A percentile compares a stretch with the other conserved stretches of the same genome.
phyloP scores from a whole-genome alignment of 1,284 basidiomycete genomes.

The Agaricales sp. region DNA sequence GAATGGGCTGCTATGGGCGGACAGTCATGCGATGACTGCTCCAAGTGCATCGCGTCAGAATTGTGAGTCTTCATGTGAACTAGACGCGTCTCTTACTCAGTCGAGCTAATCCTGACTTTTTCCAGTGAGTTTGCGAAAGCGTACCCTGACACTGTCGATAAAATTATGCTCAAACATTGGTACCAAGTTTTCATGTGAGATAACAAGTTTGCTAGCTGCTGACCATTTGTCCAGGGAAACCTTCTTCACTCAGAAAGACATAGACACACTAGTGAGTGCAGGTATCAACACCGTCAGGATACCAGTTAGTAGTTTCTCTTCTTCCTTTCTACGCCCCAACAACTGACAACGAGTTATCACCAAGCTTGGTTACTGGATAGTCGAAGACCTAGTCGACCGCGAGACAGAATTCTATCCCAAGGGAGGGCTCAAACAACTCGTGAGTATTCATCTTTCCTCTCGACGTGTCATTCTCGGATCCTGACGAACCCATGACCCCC shows the following conservation, averaged over 20 bases:
- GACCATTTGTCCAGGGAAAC: slow-evolving; percentile 41
- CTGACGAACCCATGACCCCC: no score
- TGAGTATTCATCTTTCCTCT: slow-evolving; percentile 19
- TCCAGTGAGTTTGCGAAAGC: slow-evolving; percentile 44
- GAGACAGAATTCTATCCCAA: slow-evolving; percentile 52
- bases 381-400: slow-evolving; percentile 60
- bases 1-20: slow-evolving; percentile 65
- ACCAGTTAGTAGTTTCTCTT: slow-evolving; percentile 35
- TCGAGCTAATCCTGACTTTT: slow-evolving; percentile 2
- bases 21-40: slow-evolving; percentile 28
- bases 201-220: no score
- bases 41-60: slow-evolving; percentile 46
- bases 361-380: slow-evolving; percentile 73
- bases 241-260: slow-evolving; percentile 64
- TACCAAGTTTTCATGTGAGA: no score
- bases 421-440: slow-evolving; percentile 57
- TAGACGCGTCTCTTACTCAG: not conserved
- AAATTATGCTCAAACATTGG: slow-evolving; percentile 56
- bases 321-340: not conserved
- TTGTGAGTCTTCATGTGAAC: slow-evolving; percentile 29
- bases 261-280: slow-evolving; percentile 35
- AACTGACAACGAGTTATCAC: no score
- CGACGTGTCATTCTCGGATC: no score
- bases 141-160: slow-evolving; percentile 48
- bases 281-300: slow-evolving; percentile 70